Evolutionary conservation across 2,329 filamentous ascomycete genomes (phyloP), one percentile per base, ranked within the genome.

Genomic region (Parafenestella ontariensis): DNA sequence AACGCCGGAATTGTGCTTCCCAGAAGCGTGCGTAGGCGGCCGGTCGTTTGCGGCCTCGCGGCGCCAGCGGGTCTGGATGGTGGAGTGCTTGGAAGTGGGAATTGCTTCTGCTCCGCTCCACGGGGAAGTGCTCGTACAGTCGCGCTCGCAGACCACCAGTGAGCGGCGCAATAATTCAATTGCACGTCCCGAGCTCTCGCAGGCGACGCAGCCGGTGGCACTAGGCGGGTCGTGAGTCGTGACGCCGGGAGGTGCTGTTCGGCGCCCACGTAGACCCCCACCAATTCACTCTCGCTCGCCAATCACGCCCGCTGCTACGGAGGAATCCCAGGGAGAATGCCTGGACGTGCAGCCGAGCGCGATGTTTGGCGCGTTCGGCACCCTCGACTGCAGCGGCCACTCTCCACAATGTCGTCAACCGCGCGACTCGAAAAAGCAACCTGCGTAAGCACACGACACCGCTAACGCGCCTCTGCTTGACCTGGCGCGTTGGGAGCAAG

Each of bases 101-200:
- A 50, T 37, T 56, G 52, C 40, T 31, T 45, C 45, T 59, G 43
- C 39, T 37, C 23, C 21, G 39, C 59, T 56, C 56, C 54, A 64
- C 60, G 60, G 62, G 62, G 62, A 64, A 56, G 44, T 26, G 34
- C 47, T 59, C 55, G 49, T 47, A 43, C 48, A 28, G 43, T 43
- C 48, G 26, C 39, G 37, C 33, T 43, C 26, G 40, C 47, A 54
- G 50, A 53, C 57, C 46, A 55, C 45, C 48, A 64, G 61, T 61
- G 58, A 61, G 61, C 65, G 63, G 65, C 63, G 61, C 63, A 63
- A 61, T 50, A 62, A 62, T 62, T 56, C 47, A 50, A 60, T 37
- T 52, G 52, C 52, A 56, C 58, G 43, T 64, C 51, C 53, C 61
- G 56, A 49, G 52, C 58, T 58, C 54, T 59, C 66, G 59, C 65